phyloP scores from a whole-genome alignment of 345 rosid genomes.

The Cochlearia excelsa region DNA sequence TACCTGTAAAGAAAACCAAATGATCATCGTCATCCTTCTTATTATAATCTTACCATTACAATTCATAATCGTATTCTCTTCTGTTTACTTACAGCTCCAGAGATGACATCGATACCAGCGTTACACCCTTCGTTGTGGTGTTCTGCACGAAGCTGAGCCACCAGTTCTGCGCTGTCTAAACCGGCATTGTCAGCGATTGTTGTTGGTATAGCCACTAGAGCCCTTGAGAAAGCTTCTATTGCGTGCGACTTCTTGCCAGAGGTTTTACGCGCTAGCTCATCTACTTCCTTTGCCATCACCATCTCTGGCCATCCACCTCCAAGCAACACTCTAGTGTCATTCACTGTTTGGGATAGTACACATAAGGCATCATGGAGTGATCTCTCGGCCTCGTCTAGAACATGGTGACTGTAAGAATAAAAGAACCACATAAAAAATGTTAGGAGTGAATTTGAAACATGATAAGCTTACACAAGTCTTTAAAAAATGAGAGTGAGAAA shows the following conservation, averaged over 20 bases:
- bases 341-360: slow-evolving; percentile 92
- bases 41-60: background rate
- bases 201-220: slow-evolving; percentile 81
- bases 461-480: background rate
- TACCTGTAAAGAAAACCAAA: slow-evolving; percentile 44
- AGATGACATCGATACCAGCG: slow-evolving; percentile 84
- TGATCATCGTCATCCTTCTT: slow-evolving; percentile 5
- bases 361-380: slow-evolving; percentile 96
- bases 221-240: slow-evolving; percentile 87
- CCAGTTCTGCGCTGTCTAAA: slow-evolving; percentile 91
- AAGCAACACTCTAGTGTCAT: slow-evolving; percentile 81
- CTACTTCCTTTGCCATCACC: slow-evolving; percentile 97
- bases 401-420: slow-evolving; percentile 68
- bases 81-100: slow-evolving; percentile 82
- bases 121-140: slow-evolving; percentile 77
- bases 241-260: slow-evolving; percentile 98
- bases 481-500: background rate
- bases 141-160: slow-evolving; percentile 96
- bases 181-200: slow-evolving; percentile 97
- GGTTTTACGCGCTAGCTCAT: slow-evolving; percentile 86
- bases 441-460: background rate
- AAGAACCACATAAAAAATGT: background rate
- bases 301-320: slow-evolving; percentile 99
- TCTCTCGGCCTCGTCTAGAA: slow-evolving; percentile 97
- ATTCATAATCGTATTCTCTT: background rate